Evolutionary conservation across 768 basidiomycete species (phyloP).

Genomic region (Pisolithus sp.): DNA sequence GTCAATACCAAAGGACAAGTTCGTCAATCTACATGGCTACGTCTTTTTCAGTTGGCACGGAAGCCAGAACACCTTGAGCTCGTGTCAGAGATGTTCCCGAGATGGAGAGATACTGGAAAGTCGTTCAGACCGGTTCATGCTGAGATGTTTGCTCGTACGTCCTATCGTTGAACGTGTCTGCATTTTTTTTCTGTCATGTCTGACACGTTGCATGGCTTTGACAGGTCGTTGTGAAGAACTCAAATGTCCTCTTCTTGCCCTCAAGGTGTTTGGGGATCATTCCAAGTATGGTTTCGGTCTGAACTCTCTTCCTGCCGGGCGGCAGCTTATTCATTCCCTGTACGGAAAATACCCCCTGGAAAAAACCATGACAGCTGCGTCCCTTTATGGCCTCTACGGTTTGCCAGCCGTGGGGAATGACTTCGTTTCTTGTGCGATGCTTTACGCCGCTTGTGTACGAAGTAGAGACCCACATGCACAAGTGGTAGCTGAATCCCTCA

Average conservation of each 20-base stretch:
- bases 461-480: constrained; percentile 35
- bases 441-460: constrained; percentile 50
- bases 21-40: constrained; percentile 42
- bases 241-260: constrained; percentile 46
- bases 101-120: constrained; percentile 41
- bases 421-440: constrained; percentile 49
- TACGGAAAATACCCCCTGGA: constrained; percentile 42
- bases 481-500: constrained; percentile 36
- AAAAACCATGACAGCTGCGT: constrained; percentile 42
- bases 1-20: constrained; percentile 30
- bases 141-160: constrained; percentile 53
- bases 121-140: constrained; percentile 34
- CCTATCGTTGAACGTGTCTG: background rate
- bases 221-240: constrained; percentile 61
- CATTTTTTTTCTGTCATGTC: background rate
- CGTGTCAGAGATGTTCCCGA: constrained; percentile 42
- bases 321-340: constrained; percentile 51
- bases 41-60: constrained; percentile 44
- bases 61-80: constrained; percentile 44
- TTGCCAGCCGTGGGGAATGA: constrained; percentile 52
- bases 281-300: constrained; percentile 54
- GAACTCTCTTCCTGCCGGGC: constrained; percentile 42
- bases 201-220: background rate
- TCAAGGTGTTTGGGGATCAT: constrained; percentile 56
- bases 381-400: constrained; percentile 49